phyloP scores from a whole-genome alignment of 768 basidiomycete genomes.

The Pleurotus cornucopiae region DNA sequence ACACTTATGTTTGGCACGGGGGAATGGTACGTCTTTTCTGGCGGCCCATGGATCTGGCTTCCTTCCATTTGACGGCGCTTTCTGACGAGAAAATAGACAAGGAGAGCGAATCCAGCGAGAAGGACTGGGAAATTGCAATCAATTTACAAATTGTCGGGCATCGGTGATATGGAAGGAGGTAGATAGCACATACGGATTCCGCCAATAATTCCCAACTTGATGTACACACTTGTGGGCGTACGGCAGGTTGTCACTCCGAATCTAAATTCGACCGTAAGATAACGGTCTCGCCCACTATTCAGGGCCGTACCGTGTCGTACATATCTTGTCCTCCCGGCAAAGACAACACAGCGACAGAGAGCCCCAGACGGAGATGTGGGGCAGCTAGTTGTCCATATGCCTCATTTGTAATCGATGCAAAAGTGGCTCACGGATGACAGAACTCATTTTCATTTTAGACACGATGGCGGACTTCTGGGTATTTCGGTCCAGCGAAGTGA shows the following conservation, averaged over 20 bases:
- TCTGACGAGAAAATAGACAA: neutral
- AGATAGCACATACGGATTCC: neutral
- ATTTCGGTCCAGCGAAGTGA: slow-evolving; percentile 6
- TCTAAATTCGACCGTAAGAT: neutral
- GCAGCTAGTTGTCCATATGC: neutral
- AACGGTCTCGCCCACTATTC: neutral
- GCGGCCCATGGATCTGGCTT: slow-evolving; percentile 5
- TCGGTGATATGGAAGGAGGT: neutral
- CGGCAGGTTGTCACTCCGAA: slow-evolving; percentile 2
- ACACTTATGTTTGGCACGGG: neutral
- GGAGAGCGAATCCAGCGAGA: neutral
- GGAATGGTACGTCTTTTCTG: neutral
- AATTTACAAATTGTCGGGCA: neutral
- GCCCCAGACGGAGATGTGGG: neutral
- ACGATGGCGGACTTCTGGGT: neutral
- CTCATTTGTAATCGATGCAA: neutral
- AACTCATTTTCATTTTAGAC: neutral
- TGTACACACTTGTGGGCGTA: neutral
- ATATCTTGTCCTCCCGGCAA: neutral
- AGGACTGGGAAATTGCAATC: neutral
- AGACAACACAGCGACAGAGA: neutral
- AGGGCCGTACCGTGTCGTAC: neutral
- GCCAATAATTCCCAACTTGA: slow-evolving; percentile 1
- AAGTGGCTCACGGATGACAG: neutral
- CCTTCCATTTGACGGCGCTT: slow-evolving; percentile 3